Conservation (phyloP, 129 eudicot genomes). For the Ambrosia trifida region DNA sequence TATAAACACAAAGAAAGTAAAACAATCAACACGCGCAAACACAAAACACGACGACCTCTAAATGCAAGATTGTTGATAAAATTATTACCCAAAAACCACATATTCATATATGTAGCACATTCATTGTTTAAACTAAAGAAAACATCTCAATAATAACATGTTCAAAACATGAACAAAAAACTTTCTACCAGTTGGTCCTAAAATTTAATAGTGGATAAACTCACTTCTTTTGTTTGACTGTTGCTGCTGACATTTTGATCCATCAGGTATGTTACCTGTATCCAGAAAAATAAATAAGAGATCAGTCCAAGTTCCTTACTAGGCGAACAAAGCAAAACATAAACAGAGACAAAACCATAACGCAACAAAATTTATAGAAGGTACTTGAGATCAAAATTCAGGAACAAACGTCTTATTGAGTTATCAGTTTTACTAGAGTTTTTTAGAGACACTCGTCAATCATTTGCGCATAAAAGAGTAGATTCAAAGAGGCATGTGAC, state of each 20-base stretch:
- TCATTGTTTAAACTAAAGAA: slow-evolving; percentile 1
- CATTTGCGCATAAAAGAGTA: background rate
- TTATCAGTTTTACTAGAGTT: background rate
- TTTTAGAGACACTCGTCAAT: background rate
- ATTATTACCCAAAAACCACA: background rate
- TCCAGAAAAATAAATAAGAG: background rate
- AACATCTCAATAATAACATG: slow-evolving; percentile 21
- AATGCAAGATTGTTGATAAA: background rate
- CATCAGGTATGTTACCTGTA: slow-evolving; percentile 14
- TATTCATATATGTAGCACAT: slow-evolving; percentile 11
- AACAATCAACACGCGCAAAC: background rate
- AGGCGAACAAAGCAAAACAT: background rate
- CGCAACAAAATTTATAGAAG: background rate
- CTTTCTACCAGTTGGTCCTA: slow-evolving; percentile 4
- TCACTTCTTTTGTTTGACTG: background rate
- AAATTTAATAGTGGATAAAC: background rate
- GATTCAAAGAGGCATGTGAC: background rate
- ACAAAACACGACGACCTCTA: background rate
- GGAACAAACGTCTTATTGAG: background rate
- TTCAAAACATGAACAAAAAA: slow-evolving; percentile 22
- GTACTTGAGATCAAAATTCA: background rate
- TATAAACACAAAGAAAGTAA: background rate
- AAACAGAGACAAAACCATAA: background rate
- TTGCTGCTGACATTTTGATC: slow-evolving; percentile 6
- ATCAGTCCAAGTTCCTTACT: background rate